These are phyloP conservation scores for Sporobolomyces pararoseus DNA, from an alignment of 768 basidiomycete genomes.

Conservation along the genomic window DNA sequence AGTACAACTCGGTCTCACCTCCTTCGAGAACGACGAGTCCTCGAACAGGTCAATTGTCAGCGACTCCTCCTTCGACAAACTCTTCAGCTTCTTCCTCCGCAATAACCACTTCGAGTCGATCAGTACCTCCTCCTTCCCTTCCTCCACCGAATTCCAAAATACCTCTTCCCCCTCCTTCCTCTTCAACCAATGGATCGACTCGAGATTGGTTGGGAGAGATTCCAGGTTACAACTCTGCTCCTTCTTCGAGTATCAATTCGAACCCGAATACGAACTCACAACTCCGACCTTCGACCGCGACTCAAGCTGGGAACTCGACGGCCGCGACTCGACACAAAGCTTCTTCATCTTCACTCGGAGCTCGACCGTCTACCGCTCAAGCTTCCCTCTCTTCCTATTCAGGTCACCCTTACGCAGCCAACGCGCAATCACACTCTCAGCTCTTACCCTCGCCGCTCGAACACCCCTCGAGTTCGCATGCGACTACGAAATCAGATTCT, in stretches of 20 bases:
- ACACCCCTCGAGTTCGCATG: constrained; percentile 2
- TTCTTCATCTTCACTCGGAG: constrained; percentile 12
- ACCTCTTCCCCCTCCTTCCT: background rate
- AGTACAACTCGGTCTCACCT: constrained; percentile 45
- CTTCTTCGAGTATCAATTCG: constrained; percentile 2
- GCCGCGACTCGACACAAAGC: constrained; percentile 22
- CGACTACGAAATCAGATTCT: background rate
- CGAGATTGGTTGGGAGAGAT: constrained; percentile 12
- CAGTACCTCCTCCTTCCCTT: background rate
- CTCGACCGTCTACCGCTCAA: constrained; percentile 5
- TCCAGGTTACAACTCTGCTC: background rate
- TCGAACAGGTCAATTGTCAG: constrained; percentile 52
- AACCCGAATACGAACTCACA: background rate
- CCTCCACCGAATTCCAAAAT: constrained; percentile 9
- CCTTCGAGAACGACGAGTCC: constrained; percentile 43
- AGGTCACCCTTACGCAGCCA: constrained; percentile 30
- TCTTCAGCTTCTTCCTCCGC: constrained; percentile 16
- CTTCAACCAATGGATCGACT: background rate
- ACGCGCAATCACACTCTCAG: background rate
- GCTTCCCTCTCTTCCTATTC: constrained; percentile 22
- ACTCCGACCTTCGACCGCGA: constrained; percentile 8
- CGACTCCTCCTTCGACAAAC: constrained; percentile 50
- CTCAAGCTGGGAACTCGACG: background rate
- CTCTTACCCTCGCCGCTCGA: constrained; percentile 20
- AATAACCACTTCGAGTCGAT: background rate